Conservation (phyloP, 1,139 yeast genomes). For the Candida glucosophila region DNA sequence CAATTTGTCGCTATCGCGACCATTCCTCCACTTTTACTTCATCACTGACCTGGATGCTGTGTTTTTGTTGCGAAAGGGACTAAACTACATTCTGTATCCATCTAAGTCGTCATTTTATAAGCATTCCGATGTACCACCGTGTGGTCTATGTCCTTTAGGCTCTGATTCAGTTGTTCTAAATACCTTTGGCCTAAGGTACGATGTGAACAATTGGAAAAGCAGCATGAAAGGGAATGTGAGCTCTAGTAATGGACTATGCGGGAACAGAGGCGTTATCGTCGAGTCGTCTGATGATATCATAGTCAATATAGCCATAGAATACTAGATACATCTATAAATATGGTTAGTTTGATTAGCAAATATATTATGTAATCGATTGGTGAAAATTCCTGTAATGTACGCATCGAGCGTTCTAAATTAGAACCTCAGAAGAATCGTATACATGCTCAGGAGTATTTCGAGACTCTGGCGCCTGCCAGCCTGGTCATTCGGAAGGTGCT, state of each 20-base stretch:
- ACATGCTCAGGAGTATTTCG: too few relatives aligned
- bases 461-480: too few relatives aligned
- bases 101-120: conserved; percentile 12
- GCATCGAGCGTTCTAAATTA: too few relatives aligned
- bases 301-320: conserved; percentile 31
- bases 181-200: conserved; percentile 77
- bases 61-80: conserved; percentile 50
- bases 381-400: too few relatives aligned
- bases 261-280: conserved; percentile 42
- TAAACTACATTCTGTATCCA: conserved; percentile 26
- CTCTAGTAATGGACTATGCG: conserved; percentile 65
- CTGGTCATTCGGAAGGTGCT: too few relatives aligned
- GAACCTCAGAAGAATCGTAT: too few relatives aligned
- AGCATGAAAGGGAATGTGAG: conserved; percentile 57
- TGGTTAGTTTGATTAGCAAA: too few relatives aligned
- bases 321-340: too few relatives aligned
- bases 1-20: conserved; percentile 17
- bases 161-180: conserved; percentile 34
- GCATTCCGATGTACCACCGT: conserved; percentile 33
- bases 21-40: conserved; percentile 25
- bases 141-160: conserved; percentile 74
- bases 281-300: conserved; percentile 34
- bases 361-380: too few relatives aligned
- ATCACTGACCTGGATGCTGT: conserved; percentile 50
- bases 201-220: conserved; percentile 66